phyloP scores from a whole-genome alignment of 768 basidiomycete genomes.

The Ephemerocybe angulata region DNA sequence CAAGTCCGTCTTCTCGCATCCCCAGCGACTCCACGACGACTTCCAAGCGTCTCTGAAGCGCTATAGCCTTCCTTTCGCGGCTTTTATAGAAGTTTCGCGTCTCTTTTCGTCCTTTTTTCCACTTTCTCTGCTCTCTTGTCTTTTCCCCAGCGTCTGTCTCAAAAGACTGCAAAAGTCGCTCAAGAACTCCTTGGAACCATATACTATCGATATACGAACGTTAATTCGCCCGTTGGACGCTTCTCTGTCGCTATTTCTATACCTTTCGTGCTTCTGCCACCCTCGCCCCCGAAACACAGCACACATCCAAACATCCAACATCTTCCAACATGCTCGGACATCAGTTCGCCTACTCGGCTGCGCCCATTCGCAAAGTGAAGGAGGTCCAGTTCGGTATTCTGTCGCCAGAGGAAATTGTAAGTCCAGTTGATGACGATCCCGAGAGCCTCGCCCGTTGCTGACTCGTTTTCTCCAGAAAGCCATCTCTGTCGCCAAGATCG shows the following conservation, averaged over 20 bases:
- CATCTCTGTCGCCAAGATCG: slow-evolving; percentile 96
- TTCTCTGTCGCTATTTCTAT: slow-evolving; percentile 21
- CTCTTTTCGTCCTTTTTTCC: slow-evolving; percentile 26
- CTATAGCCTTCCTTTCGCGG: slow-evolving; percentile 18
- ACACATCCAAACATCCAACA: slow-evolving; percentile 12
- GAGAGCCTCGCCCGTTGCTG: slow-evolving; percentile 12
- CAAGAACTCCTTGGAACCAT: slow-evolving; percentile 18
- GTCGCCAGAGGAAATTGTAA: slow-evolving; percentile 97
- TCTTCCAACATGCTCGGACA: slow-evolving; percentile 68
- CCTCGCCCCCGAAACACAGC: slow-evolving; percentile 9
- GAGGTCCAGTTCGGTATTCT: slow-evolving; percentile 99
- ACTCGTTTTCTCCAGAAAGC: slow-evolving; percentile 71
- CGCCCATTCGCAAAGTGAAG: slow-evolving; percentile 91
- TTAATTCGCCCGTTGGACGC: slow-evolving; percentile 28
- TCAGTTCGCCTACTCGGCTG: slow-evolving; percentile 89
- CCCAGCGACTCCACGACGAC: slow-evolving; percentile 21
- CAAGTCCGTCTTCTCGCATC: slow-evolving; percentile 24
- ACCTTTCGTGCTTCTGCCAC: slow-evolving; percentile 11
- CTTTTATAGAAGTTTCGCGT: slow-evolving; percentile 26
- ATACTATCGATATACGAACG: slow-evolving; percentile 18
- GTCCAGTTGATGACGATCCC: slow-evolving; percentile 27
- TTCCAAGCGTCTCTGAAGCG: slow-evolving; percentile 13
- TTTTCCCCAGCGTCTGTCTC: slow-evolving; percentile 14
- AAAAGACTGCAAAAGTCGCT: slow-evolving; percentile 29
- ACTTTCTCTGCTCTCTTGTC: slow-evolving; percentile 26